Conservation (phyloP, 176 grass and related monocot species). For the Puccinellia tenuiflora region DNA sequence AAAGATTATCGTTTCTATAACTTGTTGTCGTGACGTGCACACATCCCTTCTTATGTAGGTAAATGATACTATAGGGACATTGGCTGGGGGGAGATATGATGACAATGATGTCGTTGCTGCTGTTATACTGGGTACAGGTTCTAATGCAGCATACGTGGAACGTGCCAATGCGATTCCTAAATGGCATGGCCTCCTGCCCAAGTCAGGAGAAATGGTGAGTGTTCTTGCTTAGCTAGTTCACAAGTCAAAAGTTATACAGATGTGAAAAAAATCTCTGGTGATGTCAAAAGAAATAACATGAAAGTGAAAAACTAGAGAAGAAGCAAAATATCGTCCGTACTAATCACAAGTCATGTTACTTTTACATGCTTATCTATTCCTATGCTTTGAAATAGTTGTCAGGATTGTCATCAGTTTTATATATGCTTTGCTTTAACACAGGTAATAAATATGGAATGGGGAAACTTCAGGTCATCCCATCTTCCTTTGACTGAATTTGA, state of each 20-base stretch:
- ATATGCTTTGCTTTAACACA: conserved; percentile 29
- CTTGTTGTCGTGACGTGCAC: background rate
- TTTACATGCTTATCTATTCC: no score
- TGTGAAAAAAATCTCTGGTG: background rate
- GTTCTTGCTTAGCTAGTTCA: background rate
- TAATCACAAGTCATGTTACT: background rate
- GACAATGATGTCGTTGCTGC: conserved; percentile 60
- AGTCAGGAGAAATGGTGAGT: conserved; percentile 65
- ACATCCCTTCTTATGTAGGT: conserved; percentile 27
- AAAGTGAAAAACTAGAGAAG: background rate
- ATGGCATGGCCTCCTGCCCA: conserved; percentile 49
- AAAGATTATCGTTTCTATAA: no score
- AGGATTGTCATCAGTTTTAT: background rate
- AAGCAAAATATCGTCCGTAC: background rate
- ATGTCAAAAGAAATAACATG: background rate
- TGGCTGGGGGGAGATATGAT: conserved; percentile 60
- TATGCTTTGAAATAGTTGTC: no score
- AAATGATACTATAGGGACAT: conserved; percentile 64
- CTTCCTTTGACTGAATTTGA: conserved; percentile 82
- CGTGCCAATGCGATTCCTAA: conserved; percentile 60
- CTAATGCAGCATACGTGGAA: conserved; percentile 86
- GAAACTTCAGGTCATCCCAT: conserved; percentile 69
- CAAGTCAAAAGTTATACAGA: background rate
- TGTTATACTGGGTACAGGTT: conserved; percentile 74
- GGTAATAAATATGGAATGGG: conserved; percentile 92